Evolutionary conservation across 345 rosid species (phyloP).

Genomic region (Arabidopsis suecica): DNA sequence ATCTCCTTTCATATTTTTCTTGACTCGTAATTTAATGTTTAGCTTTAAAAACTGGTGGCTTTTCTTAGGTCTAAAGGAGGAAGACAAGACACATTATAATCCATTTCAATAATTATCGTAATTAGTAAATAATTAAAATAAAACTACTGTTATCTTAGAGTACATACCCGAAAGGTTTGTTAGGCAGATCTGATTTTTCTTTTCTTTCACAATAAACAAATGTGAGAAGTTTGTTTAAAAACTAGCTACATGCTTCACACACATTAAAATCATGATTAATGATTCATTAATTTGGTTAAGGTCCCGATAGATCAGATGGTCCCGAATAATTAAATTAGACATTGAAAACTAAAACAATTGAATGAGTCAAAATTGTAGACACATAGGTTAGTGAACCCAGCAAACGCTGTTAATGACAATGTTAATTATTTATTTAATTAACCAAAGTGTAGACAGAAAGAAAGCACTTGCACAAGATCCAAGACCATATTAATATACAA

Average conservation of each 20-base stretch:
- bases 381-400: conserved; percentile 51
- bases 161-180: conserved; percentile 21
- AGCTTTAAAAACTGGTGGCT: background rate
- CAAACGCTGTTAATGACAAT: conserved; percentile 41
- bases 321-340: conserved; percentile 11
- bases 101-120: background rate
- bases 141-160: conserved; percentile 5
- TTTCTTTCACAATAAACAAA: conserved; percentile 21
- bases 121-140: no score
- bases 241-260: conserved; percentile 35
- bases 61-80: background rate
- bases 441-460: conserved; percentile 36
- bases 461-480: conserved; percentile 53
- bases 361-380: conserved; percentile 32
- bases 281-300: conserved; percentile 35
- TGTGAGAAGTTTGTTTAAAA: conserved; percentile 9
- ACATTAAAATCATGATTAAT: conserved; percentile 41
- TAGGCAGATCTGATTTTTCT: conserved; percentile 2
- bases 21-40: background rate
- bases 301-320: conserved; percentile 40
- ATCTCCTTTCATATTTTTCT: background rate
- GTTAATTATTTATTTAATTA: conserved; percentile 33
- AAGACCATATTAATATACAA: conserved; percentile 31
- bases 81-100: background rate
- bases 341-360: conserved; percentile 39